Base-by-base conservation (phyloP, 805 yeast genomes). In the Lipomyces yamadae region DNA sequence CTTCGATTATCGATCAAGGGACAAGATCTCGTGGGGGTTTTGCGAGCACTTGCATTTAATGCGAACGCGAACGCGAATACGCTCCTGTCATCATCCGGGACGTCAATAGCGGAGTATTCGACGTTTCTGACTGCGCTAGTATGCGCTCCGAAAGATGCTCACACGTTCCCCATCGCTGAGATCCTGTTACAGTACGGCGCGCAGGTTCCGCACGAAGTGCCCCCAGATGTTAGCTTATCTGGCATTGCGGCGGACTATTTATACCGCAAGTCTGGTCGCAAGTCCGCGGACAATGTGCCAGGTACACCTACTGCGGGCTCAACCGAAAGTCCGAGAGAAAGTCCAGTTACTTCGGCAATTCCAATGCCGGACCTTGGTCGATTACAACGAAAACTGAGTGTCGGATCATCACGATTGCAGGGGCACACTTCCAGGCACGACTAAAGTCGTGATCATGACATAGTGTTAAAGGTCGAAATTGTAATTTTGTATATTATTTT, bases 141-240 rank as follows among this genome's bases (percentile, higher is more conserved):
- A 24, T 62, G 70, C n/a, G 75, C 78, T 3, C 72, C 75, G 0
- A 65, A 65, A 7, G 74, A 71, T 13, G 69, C 75, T 0, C 55
- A 58, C n/a, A 59, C 70, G 8, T 80, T 77, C 66, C 77, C 81
- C 2, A 63, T 78, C 10, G 79, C 82, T 5, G 83, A 80, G 68
- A 65, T 80, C 50, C 73, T 80, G 3, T 58, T 78, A 42, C 76
- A 78, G 56, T 76, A 78, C 60, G 80, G 81, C 0, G 81, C 81
- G 1, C 60, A 72, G 2, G 62, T 78, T 4, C 76, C 77, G 29
- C 35, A 15, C 10, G 66, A 67, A 18, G n/a, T 65, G 4, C 66
- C 70, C 13, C 33, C 66, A 6, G 69, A 65, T 53, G 29, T 65
- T 39, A 39, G 45, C 4, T 35, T 67, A 29, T 35, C 69, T 11